Evolutionary conservation across 352 stramenopile species (phyloP).

Genomic region (Globisporangium polare): DNA sequence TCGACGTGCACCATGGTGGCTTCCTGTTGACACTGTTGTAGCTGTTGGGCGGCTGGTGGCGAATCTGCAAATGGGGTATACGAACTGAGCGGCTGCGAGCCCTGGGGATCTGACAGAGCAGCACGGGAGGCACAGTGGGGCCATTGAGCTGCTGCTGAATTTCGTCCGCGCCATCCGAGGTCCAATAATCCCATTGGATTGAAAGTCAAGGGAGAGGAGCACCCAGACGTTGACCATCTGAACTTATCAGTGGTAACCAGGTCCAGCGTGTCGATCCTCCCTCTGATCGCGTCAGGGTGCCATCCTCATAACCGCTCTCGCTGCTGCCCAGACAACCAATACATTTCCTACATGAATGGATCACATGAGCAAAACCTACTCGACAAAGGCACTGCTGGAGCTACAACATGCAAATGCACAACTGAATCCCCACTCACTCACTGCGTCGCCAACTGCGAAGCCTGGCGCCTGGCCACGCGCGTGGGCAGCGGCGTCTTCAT

Average conservation of each 20-base stretch:
- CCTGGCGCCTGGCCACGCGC: neutral
- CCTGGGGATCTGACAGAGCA: neutral
- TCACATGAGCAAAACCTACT: neutral
- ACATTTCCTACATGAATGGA: neutral
- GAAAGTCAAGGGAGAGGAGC: too few species aligned
- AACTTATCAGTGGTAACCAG: too few species aligned
- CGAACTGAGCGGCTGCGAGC: too few species aligned
- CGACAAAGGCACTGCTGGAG: neutral
- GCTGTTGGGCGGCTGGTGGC: neutral
- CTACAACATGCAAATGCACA: neutral
- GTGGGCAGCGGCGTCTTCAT: constrained; percentile 1
- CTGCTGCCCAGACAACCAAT: neutral
- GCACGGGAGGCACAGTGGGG: neutral
- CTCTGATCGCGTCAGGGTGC: too few species aligned
- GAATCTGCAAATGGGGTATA: neutral
- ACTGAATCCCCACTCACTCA: neutral
- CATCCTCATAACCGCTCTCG: too few species aligned
- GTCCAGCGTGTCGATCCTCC: too few species aligned
- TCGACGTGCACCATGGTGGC: too few species aligned
- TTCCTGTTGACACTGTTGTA: too few species aligned
- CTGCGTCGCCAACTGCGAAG: neutral
- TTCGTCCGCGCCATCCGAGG: neutral
- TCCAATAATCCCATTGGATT: too few species aligned
- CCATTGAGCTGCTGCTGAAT: neutral
- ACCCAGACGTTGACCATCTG: too few species aligned